Evolutionary conservation across 2,329 filamentous ascomycete genomes (phyloP).

Genomic region (Xylariaceae sp.): DNA sequence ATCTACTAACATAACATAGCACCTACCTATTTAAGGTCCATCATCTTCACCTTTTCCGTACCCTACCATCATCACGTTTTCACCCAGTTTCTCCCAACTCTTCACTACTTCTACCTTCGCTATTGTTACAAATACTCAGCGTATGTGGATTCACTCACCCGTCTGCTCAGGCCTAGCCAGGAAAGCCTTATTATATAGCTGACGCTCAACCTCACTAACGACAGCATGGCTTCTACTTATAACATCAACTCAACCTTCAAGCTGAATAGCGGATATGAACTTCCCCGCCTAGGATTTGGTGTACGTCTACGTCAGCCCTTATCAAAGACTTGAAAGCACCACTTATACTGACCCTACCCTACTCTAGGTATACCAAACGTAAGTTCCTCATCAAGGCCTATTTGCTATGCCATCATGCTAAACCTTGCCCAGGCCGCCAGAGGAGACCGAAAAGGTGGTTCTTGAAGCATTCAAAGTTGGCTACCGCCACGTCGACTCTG

Average conservation of each 20-base stretch:
- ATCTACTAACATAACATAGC: too few species aligned
- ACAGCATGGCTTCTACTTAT: slow-evolving; percentile 53
- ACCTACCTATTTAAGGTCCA: too few species aligned
- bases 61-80: too few species aligned
- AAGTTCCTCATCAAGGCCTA: slow-evolving; percentile 36
- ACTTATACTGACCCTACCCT: not conserved
- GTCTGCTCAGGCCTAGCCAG: not conserved
- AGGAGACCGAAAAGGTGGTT: slow-evolving; percentile 47
- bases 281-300: slow-evolving; percentile 61
- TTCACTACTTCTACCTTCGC: too few species aligned
- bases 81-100: too few species aligned
- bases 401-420: not conserved
- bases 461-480: slow-evolving; percentile 56
- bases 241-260: slow-evolving; percentile 56
- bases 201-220: not conserved
- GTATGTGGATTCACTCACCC: too few species aligned
- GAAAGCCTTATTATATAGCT: not conserved
- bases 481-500: slow-evolving; percentile 65
- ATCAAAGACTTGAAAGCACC: not conserved
- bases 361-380: slow-evolving; percentile 61
- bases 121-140: too few species aligned
- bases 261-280: slow-evolving; percentile 61
- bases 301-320: slow-evolving; percentile 49
- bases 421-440: slow-evolving; percentile 41
- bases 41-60: too few species aligned